Evolutionary conservation across 2,329 filamentous ascomycete species (phyloP), one percentile per base, ranked within the genome.

Genomic region (Colletotrichum sp.): DNA sequence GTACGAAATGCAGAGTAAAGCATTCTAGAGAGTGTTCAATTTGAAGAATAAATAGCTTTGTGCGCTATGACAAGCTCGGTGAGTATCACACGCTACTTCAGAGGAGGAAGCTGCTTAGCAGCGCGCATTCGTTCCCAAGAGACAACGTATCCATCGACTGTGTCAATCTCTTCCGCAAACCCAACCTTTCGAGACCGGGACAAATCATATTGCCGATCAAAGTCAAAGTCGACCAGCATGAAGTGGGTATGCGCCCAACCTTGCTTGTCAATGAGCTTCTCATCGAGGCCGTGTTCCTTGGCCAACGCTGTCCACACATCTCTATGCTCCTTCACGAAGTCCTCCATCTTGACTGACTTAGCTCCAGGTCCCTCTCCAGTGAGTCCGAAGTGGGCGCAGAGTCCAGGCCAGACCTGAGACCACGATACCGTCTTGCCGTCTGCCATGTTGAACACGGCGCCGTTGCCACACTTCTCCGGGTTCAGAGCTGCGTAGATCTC

Each of bases 121-220:
- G 28, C 72, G 13, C 73, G 55, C 77, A 77, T 77, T 9, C 76
- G 58, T n/a, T 77, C 72, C 73, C 73, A 78, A 1, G 74, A 30
- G 7, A 9, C 13, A 7, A 75, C 13, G 18, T 78, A 78, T 3
- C 69, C 69, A 24, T 77, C 21, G 5, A 71, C 69, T 3, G 77
- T 79, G 16, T 76, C 77, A 7, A 74, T 71, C 36, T 68, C 52
- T 61, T 79, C 76, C 7, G 7, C 7, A 30, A 79, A 78, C 7
- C 78, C 77, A 7, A 78, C 76, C 14, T 64, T 63, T n/a, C 48
- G 71, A 14, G 28, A 43, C 16, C 59, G 13, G 34, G 74, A 71
- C 32, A 78, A 56, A 34, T 79, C 77, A n/a, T 75, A 76, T 56
- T 78, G 65, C 14, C 78, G 59, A n/a, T 78, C 74, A 71, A 78